A percentile compares a stretch with the other conserved stretches of the same genome.
Evolutionary conservation across 2,329 filamentous ascomycete species (phyloP).

Genomic region (Parascedosporium putredinis): DNA sequence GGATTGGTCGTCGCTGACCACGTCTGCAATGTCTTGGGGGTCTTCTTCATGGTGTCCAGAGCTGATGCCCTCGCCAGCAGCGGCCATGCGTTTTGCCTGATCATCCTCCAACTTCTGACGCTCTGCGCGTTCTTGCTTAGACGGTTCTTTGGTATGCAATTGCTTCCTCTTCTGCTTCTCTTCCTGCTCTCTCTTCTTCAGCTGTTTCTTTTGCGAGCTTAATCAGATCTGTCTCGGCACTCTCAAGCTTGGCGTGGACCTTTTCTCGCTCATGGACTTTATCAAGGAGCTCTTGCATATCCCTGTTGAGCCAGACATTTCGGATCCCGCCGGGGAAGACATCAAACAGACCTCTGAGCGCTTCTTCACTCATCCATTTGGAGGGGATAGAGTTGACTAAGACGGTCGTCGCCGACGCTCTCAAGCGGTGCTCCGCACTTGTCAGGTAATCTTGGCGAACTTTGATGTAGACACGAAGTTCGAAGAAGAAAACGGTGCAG

Average conservation of each 20-base stretch:
- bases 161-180: slow-evolving; percentile 54
- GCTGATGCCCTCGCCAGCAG: slow-evolving; percentile 35
- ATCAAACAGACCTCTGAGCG: slow-evolving; percentile 76
- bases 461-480: slow-evolving; percentile 80
- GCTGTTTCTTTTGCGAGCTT: slow-evolving; percentile 66
- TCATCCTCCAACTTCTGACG: slow-evolving; percentile 38
- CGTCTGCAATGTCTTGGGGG: slow-evolving; percentile 39
- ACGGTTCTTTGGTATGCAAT: slow-evolving; percentile 34
- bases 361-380: slow-evolving; percentile 81
- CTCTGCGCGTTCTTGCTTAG: slow-evolving; percentile 38
- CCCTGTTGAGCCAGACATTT: slow-evolving; percentile 93
- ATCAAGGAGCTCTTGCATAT: slow-evolving; percentile 71
- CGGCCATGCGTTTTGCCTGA: slow-evolving; percentile 39
- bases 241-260: slow-evolving; percentile 63
- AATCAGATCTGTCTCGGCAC: slow-evolving; percentile 76
- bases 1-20: slow-evolving; percentile 26
- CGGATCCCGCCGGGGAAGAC: slow-evolving; percentile 91
- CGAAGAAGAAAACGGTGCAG: slow-evolving; percentile 76
- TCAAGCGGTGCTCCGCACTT: slow-evolving; percentile 83
- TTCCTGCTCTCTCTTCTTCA: slow-evolving; percentile 54
- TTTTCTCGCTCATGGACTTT: slow-evolving; percentile 70
- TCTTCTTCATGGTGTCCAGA: slow-evolving; percentile 42
- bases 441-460: slow-evolving; percentile 91
- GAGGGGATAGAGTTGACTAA: slow-evolving; percentile 81
- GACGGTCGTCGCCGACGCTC: slow-evolving; percentile 90